Base-by-base conservation (phyloP, 2,329 filamentous ascomycete genomes). In the Aspergillus pseudotamarii region DNA sequence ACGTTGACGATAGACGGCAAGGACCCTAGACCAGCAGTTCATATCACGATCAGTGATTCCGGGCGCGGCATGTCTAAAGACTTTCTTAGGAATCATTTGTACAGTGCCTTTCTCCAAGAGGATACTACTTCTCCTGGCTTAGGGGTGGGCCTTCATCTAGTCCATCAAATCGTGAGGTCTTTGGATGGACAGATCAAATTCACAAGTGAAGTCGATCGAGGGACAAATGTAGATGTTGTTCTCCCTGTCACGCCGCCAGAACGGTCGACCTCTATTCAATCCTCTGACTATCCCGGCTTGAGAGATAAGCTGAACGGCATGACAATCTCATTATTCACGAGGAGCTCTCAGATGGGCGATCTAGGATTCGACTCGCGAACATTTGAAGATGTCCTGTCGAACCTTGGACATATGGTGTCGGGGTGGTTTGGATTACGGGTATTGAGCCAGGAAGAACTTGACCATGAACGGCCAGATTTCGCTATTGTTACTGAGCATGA, bases 31-130 rank as follows among this genome's bases (percentile, higher is more conserved):
- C 64, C 64, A 1, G 66, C 67, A 4, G 65, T 68, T 16, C 66
- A 60, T 1, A 50, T 67, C 62, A 72, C 64, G 0, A 67, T 74
- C 41, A 66, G 65, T 12, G 73, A 75, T 36, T 71, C 72, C 0
- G 73, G 72, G 6, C 66, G 69, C 6, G 73, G 73, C 21, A 75
- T 75, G 66, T 74, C 71, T 10, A 63, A 71, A 38, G 69, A 71
- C 38, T 71, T 67, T 43, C 63, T 74, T 1, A 61, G 66, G 9
- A 67, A 73, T 57, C 63, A 71, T 48, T 66, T 74, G 14, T 90
- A 87, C 70, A 83, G 81, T 0, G 84, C 87, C 0, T 90, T 90
- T 65, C 76, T 81, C 0, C 87, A 90, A 63, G 88, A 89, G 68
- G 81, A 88, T 45, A 71, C 75, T 1, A 73, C 89, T 0, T 77